Evolutionary conservation across 208 protist genomes (phyloP).

Genomic region (Leishmania tarentolae): DNA sequence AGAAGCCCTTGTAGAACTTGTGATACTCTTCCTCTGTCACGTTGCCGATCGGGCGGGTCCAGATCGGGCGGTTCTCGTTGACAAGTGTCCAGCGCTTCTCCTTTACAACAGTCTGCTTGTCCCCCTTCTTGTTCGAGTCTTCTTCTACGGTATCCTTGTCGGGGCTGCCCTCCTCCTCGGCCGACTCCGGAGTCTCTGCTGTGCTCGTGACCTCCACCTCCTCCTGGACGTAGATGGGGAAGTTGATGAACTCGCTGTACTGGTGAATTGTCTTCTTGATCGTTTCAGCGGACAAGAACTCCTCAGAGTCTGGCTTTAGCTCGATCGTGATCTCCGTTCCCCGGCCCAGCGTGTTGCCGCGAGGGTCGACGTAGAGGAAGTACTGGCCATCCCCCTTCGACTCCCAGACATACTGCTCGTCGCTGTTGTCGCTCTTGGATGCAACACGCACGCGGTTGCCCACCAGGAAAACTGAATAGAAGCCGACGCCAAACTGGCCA

Average conservation of each 20-base stretch:
- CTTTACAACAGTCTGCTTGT: conserved; percentile 61
- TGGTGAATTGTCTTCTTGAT: conserved; percentile 95
- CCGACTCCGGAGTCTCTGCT: conserved; percentile 25
- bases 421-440: conserved; percentile 93
- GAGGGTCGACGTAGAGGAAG: conserved; percentile 94
- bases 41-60: conserved; percentile 94
- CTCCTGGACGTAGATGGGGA: conserved; percentile 97
- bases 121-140: conserved; percentile 38
- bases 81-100: conserved; percentile 94
- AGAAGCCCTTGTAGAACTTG: conserved; percentile 98
- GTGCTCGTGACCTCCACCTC: conserved; percentile 78
- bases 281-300: conserved; percentile 94
- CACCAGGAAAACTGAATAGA: conserved; percentile 99
- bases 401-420: conserved; percentile 98
- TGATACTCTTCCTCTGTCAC: conserved; percentile 99
- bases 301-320: conserved; percentile 96
- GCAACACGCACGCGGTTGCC: conserved; percentile 97
- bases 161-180: conserved; percentile 75
- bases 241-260: conserved; percentile 99
- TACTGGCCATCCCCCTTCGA: conserved; percentile 95
- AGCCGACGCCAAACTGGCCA: conserved; percentile 99
- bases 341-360: conserved; percentile 96
- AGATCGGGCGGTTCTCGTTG: conserved; percentile 99
- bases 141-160: conserved; percentile 50
- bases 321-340: conserved; percentile 97